A percentile compares a stretch with the other conserved stretches of the same genome.
These are phyloP conservation scores for Calonectria pseudoturangicola DNA, from an alignment of 2,329 filamentous ascomycete species.

Conservation along the genomic window DNA sequence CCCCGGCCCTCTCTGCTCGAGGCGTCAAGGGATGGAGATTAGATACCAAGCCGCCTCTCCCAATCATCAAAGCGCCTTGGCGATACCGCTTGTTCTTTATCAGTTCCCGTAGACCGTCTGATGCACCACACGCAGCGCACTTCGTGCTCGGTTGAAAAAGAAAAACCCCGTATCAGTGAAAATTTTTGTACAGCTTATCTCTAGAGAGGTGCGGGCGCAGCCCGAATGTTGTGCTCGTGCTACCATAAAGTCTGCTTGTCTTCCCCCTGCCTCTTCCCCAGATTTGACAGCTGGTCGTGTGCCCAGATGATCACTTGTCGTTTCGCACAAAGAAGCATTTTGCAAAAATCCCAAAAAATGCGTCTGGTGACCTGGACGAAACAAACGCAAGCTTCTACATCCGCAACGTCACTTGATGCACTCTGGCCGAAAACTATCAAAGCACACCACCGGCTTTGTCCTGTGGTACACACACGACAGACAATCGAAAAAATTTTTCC, in stretches of 20 bases:
- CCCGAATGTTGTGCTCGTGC: conserved; percentile 39
- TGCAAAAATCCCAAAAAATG: conserved; percentile 5
- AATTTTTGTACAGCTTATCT: conserved; percentile 51
- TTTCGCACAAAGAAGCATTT: conserved; percentile 4
- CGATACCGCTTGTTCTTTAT: conserved; percentile 46
- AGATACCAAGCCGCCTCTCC: conserved; percentile 49
- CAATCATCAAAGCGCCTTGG: conserved; percentile 50
- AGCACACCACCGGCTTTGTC: conserved; percentile 22
- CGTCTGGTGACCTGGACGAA: conserved; percentile 16
- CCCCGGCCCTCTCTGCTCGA: conserved; percentile 38
- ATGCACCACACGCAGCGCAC: conserved; percentile 47
- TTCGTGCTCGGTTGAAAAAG: conserved; percentile 38
- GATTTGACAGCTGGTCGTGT: conserved; percentile 17
- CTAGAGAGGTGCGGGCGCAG: conserved; percentile 42
- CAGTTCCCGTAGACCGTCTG: conserved; percentile 49
- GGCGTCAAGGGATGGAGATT: conserved; percentile 50
- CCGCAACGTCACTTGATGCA: neutral
- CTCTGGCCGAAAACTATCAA: conserved; percentile 12
- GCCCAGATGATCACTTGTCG: neutral
- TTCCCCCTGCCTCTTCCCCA: conserved; percentile 33
- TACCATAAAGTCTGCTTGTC: conserved; percentile 48
- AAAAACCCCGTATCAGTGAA: conserved; percentile 51
- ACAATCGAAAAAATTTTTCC: neutral
- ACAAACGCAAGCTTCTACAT: neutral
- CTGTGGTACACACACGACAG: conserved; percentile 8